These are phyloP conservation scores for Chrysoporthe cubensis DNA, from an alignment of 2,329 filamentous ascomycete genomes.

Conservation along the genomic window DNA sequence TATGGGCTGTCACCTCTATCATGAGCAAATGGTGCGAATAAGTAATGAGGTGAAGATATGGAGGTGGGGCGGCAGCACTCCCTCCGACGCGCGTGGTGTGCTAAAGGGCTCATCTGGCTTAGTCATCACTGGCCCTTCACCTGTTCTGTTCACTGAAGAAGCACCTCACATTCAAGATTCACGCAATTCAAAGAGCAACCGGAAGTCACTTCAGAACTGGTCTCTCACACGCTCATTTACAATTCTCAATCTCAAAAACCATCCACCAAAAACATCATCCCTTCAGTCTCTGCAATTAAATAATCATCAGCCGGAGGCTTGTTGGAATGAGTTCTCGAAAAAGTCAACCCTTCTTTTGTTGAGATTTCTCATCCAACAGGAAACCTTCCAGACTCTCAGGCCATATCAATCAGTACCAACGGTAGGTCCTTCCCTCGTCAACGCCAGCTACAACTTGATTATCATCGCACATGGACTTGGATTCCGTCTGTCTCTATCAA, in stretches of 20 bases:
- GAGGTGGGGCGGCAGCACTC: not conserved
- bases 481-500: not conserved
- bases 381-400: not conserved
- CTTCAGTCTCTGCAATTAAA: not conserved
- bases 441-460: not conserved
- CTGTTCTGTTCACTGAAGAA: slow-evolving; percentile 1
- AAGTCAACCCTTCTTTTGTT: not conserved
- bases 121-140: not conserved
- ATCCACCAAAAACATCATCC: not conserved
- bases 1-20: no score
- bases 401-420: not conserved
- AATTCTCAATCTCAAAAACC: not conserved
- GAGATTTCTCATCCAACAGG: not conserved
- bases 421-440: not conserved
- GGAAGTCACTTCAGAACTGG: not conserved
- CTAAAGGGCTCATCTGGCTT: not conserved
- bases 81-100: not conserved
- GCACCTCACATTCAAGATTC: not conserved
- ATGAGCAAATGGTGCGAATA: no score
- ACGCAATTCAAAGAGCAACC: not conserved
- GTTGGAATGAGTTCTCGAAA: not conserved
- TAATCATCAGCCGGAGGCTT: not conserved
- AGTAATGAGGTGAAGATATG: not conserved
- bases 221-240: slow-evolving; percentile 4
- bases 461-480: not conserved